phyloP scores from a whole-genome alignment of 768 basidiomycete genomes.

The Flagelloscypha sp. region DNA sequence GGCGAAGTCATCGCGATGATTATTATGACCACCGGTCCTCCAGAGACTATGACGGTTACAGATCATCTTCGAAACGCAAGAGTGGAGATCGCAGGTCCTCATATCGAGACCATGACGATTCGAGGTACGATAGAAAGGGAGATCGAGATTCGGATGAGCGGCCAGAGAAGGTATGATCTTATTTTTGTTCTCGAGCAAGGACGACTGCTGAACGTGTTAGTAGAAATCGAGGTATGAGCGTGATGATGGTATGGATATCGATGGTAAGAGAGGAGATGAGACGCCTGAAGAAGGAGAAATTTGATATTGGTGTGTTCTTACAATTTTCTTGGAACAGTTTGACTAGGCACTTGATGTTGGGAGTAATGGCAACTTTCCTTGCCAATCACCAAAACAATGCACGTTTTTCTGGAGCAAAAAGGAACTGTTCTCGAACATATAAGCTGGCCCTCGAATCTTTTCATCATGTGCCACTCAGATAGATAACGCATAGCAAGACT shows the following conservation, averaged over 20 bases:
- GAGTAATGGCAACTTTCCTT: no score
- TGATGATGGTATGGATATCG: conserved; percentile 35
- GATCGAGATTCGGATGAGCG: conserved; percentile 44
- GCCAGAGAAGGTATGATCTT: conserved; percentile 50
- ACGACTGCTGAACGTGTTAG: conserved; percentile 10
- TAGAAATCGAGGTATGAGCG: conserved; percentile 50
- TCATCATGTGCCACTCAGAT: conserved; percentile 2
- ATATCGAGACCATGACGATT: conserved; percentile 50
- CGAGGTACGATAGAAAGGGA: conserved; percentile 42
- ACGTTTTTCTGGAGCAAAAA: no score
- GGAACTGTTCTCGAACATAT: no score
- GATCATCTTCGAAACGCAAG: conserved; percentile 14
- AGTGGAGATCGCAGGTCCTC: conserved; percentile 37
- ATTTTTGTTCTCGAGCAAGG: conserved; percentile 2
- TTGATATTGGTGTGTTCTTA: no score
- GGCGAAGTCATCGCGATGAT: conserved; percentile 13
- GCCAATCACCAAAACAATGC: no score
- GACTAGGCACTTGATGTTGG: no score
- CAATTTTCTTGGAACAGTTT: no score
- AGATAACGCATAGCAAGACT: no score
- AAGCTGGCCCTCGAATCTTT: conserved; percentile 2
- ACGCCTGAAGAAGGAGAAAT: conserved; percentile 85
- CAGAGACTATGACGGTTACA: conserved; percentile 34
- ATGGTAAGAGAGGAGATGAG: conserved; percentile 37
- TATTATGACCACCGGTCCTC: conserved; percentile 30